Base-by-base conservation (phyloP, 805 yeast species). In the Sungouiozyma intestinalis region DNA sequence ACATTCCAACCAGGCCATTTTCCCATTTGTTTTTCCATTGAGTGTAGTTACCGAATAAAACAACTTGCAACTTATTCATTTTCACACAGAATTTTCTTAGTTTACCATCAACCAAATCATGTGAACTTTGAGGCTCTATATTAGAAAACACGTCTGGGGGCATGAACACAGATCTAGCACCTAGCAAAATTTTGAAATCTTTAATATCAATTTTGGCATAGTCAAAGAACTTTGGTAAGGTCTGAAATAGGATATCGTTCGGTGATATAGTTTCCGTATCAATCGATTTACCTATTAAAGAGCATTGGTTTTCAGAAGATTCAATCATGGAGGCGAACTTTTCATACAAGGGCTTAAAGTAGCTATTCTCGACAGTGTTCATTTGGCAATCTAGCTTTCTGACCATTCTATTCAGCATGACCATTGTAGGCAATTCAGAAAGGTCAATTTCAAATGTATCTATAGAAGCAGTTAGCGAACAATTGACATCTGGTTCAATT, bases 91-190 rank as follows among this genome's bases (percentile, higher is more conserved):
- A 55, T 42, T 58, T 64, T 49, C 71, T 62, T 38, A 67, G 40
- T 38, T 65, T 62, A 4, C 68, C 69, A 44, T 58, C 58, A 3
- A 68, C 62, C n/a, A 66, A 48, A 47, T 69, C 73, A 37, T 65
- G 64, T 17, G 61, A 53, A 34, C 67, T 59, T 34, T 62, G 66
- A 2, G 64, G 43, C 7, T 58, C 58, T 1, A 60, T 39, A 3
- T 48, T 42, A 17, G 66, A 58, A 38, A 68, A 59, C 1, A 63
- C 49, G 18, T 64, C 66, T 16, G 66, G 61, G 3, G 72, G 68
- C 52, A 71, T 54, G 38, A 71, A 56, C 2, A 70, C 60, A 1
- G 74, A 70, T 33, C 76, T 60, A 7, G 71, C 62, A 3, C 73
- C 74, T 11, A 68, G 36, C 3, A 56, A 42, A 1, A 65, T 21